These are phyloP conservation scores for Phytopythium delawarense DNA, from an alignment of 352 stramenopile species.

Conservation along the genomic window DNA sequence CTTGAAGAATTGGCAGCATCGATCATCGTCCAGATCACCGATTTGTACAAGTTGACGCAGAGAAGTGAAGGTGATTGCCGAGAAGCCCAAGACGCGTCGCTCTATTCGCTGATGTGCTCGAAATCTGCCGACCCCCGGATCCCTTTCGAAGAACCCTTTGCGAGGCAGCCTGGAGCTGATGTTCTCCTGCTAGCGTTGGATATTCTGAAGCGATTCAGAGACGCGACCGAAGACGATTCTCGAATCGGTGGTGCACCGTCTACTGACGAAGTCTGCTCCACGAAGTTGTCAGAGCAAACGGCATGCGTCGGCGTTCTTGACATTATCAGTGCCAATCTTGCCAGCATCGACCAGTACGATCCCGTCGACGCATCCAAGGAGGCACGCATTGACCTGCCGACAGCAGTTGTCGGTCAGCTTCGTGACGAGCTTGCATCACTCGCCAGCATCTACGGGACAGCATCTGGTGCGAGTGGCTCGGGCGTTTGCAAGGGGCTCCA, in stretches of 20 bases:
- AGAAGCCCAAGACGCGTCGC: slow-evolving; percentile 4
- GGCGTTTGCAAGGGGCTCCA: slow-evolving; percentile 25
- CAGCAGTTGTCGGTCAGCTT: slow-evolving; percentile 27
- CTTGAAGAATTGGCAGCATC: slow-evolving; percentile 16
- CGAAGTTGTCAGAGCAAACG: background rate
- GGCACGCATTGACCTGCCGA: slow-evolving; percentile 33
- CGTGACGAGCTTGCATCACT: slow-evolving; percentile 48
- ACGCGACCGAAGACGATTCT: background rate
- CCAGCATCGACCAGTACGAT: slow-evolving; percentile 57
- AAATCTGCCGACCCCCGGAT: slow-evolving; percentile 4
- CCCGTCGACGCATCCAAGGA: slow-evolving; percentile 21
- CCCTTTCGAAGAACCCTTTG: slow-evolving; percentile 78
- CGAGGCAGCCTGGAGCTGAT: slow-evolving; percentile 52
- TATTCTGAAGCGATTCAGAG: slow-evolving; percentile 42
- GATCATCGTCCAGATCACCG: slow-evolving; percentile 28
- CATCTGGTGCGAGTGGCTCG: background rate
- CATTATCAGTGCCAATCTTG: slow-evolving; percentile 64
- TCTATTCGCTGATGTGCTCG: slow-evolving; percentile 2
- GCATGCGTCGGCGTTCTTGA: slow-evolving; percentile 39
- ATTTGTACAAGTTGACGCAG: slow-evolving; percentile 22
- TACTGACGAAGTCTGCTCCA: background rate
- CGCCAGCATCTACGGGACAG: slow-evolving; percentile 21
- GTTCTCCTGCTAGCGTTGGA: slow-evolving; percentile 45
- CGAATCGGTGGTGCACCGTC: background rate
- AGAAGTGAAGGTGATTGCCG: slow-evolving; percentile 2